These are phyloP conservation scores for Taxillus chinensis DNA, from an alignment of 164 flowering plant genomes.

Conservation along the genomic window DNA sequence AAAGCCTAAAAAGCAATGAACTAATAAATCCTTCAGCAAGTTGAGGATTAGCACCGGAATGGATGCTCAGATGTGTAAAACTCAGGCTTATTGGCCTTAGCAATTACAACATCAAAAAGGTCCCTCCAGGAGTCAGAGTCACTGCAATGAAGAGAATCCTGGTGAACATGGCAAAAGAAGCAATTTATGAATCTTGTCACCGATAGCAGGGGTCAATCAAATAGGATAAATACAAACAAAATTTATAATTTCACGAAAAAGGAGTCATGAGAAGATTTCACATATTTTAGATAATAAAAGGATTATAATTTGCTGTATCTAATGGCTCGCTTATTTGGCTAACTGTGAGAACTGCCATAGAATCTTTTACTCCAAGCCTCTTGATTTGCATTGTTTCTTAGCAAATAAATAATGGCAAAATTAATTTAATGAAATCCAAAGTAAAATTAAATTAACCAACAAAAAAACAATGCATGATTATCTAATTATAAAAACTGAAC, in stretches of 20 bases:
- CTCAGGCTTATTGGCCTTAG: slow-evolving; percentile 89
- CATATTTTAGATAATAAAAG: too few relatives aligned
- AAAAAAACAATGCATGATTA: too few relatives aligned
- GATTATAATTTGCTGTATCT: background rate
- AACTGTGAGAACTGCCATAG: background rate
- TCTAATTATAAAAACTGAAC: too few relatives aligned
- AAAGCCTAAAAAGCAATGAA: too few relatives aligned
- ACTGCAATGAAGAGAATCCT: slow-evolving; percentile 46
- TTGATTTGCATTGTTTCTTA: background rate
- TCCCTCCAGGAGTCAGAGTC: slow-evolving; percentile 78
- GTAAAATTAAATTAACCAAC: too few relatives aligned
- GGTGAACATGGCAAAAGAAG: slow-evolving; percentile 17
- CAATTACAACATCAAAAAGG: slow-evolving; percentile 95
- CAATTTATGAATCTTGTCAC: background rate
- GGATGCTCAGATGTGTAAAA: slow-evolving; percentile 97
- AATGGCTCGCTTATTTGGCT: background rate
- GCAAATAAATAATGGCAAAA: too few relatives aligned
- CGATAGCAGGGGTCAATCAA: background rate
- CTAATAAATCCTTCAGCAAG: background rate
- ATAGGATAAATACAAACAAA: background rate
- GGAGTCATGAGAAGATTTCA: too few relatives aligned
- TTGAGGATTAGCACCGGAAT: slow-evolving; percentile 56
- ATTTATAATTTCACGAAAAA: too few relatives aligned
- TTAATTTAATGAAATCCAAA: too few relatives aligned
- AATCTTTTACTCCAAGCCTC: background rate